Conservation (phyloP, 352 stramenopile genomes). For the Pythium chondricola region DNA sequence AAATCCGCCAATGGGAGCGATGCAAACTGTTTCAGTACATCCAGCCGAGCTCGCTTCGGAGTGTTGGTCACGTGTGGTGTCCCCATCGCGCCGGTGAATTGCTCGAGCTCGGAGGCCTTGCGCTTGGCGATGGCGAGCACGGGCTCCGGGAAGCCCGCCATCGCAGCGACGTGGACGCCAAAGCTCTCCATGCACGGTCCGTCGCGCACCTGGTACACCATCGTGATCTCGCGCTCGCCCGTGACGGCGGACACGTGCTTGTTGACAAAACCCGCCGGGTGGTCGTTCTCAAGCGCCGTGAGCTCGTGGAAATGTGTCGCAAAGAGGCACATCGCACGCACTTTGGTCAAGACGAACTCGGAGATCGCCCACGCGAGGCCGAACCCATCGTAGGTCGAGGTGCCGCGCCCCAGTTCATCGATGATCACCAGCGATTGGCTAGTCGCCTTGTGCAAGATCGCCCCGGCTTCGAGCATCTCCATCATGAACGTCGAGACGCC, state of each 20-base stretch:
- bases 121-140: constrained; percentile 92
- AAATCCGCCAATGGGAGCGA: constrained; percentile 64
- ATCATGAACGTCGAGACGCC: constrained; percentile 99
- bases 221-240: constrained; percentile 79
- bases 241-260: constrained; percentile 94
- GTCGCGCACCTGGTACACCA: constrained; percentile 89
- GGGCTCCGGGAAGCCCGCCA: constrained; percentile 92
- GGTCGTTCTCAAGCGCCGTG: constrained; percentile 86
- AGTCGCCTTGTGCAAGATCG: constrained; percentile 94
- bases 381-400: constrained; percentile 97
- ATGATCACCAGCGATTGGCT: constrained; percentile 97
- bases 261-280: constrained; percentile 86
- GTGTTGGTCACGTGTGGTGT: constrained; percentile 23
- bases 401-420: constrained; percentile 98
- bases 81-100: constrained; percentile 41
- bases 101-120: constrained; percentile 95
- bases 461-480: constrained; percentile 98
- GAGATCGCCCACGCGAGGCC: constrained; percentile 97
- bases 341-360: constrained; percentile 93
- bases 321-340: constrained; percentile 89
- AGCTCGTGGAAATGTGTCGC: constrained; percentile 99
- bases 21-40: constrained; percentile 50
- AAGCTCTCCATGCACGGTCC: constrained; percentile 97
- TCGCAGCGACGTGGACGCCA: constrained; percentile 97
- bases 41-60: constrained; percentile 38